Base-by-base conservation (phyloP, 2,329 filamentous ascomycete species). In the Lasiodiplodia hormozganensis region DNA sequence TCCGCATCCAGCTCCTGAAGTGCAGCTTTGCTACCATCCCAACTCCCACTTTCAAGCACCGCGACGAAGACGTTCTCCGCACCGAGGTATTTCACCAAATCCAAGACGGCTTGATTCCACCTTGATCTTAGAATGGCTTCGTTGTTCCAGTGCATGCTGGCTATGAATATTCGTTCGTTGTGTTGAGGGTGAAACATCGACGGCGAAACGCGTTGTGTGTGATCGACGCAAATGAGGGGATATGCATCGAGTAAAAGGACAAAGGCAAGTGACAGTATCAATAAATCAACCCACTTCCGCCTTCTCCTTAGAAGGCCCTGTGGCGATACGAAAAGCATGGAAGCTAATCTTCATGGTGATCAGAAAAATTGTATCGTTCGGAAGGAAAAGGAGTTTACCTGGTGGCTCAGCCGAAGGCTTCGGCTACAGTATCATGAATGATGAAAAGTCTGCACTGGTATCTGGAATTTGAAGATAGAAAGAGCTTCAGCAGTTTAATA, bases 111-210 rank as follows among this genome's bases (percentile, higher is more conserved):
- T 6, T 83, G 77, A 70, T 85, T 88, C 90, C 90, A 93, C 72
- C 89, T 85, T 4, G 82, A 81, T 7, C 85, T 83, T 2, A 93
- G 82, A 23, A 92, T 81, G 1, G 76, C 75, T 69, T 86, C 90
- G 70, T 87, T 87, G 73, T 90, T 92, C 85, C 89, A 92, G 74
- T 91, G 89, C 75, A 90, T 87, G 70, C 87, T 87, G 4, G 89
- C 87, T 69, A 93, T 91, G 79, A 88, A 92, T 70, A 93, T 85
- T 40, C 51, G n/a, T 38, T 65, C 62, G 14, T 49, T 18, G 21
- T 21, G 18, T 23, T 40, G 54, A 40, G 40, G 54, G 54, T 34
- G 54, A 58, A 58, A 58, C 23, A 3, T 40, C 54, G 54, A 40
- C 31, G 31, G 54, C n/a, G 54, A 40, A 23, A 40, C 34, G n/a